Percentiles rank a stretch among this genome's conserved stretches.
Conservation (phyloP, 2,329 filamentous ascomycete species). For the Colletotrichum australisinense region DNA sequence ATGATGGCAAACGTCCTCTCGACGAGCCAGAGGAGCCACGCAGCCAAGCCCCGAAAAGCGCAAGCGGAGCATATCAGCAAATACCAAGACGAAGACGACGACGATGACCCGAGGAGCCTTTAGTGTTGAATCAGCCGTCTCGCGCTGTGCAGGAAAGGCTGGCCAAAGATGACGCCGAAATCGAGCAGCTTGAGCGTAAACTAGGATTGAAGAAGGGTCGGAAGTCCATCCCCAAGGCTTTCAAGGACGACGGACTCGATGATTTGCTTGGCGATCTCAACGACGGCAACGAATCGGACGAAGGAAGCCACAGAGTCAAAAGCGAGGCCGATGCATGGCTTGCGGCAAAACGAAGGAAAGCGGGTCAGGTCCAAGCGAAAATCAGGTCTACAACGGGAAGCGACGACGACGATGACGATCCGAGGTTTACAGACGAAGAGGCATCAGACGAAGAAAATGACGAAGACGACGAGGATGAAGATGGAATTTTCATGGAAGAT, state of each 20-base stretch:
- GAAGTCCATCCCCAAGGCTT: conserved; percentile 78
- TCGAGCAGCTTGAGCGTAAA: conserved; percentile 87
- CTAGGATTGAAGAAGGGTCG: conserved; percentile 82
- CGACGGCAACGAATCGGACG: conserved; percentile 44
- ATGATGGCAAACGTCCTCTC: conserved; percentile 41
- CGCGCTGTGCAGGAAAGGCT: conserved; percentile 69
- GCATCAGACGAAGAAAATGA: conserved; percentile 43
- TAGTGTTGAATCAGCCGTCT: neutral
- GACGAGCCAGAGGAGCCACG: conserved; percentile 12
- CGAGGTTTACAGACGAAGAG: conserved; percentile 43
- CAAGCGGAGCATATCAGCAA: conserved; percentile 32
- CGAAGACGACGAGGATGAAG: conserved; percentile 41
- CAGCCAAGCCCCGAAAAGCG: conserved; percentile 13
- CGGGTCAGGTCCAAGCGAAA: conserved; percentile 35
- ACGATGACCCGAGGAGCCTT: conserved; percentile 38
- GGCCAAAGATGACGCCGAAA: conserved; percentile 87
- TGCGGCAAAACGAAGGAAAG: conserved; percentile 66
- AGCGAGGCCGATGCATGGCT: conserved; percentile 71
- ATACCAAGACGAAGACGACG: conserved; percentile 39
- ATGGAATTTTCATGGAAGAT: conserved; percentile 41
- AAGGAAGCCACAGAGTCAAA: conserved; percentile 65
- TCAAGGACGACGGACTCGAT: conserved; percentile 85
- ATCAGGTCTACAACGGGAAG: neutral
- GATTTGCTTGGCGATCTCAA: conserved; percentile 79
- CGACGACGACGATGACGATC: conserved; percentile 41